Evolutionary conservation across 768 basidiomycete genomes (phyloP), one percentile per base, ranked within the genome.

Genomic region (Asterophora parasitica): DNA sequence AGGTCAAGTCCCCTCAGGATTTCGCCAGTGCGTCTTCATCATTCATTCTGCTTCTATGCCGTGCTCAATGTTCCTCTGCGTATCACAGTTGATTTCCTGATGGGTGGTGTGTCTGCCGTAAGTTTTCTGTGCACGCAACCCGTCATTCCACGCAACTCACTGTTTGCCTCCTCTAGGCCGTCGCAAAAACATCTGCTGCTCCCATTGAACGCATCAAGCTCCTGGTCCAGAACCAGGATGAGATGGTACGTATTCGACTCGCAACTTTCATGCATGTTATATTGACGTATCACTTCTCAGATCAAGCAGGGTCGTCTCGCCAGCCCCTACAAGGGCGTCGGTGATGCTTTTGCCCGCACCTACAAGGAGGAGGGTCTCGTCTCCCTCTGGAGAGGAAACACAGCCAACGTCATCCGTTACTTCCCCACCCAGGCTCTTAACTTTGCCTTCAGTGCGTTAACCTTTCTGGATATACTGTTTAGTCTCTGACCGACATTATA

Each of bases 121-220:
- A 42, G 85, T 75, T 46, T 54, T 43, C 8, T 19, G 7, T n/a
- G 10, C 17, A 40, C 17, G 0, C 34, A 7, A 28, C 13, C 31
- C 33, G 36, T 33, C 26, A 46, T 34, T 50, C 42, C 53, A 66
- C 49, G 67, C 46, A 47, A 48, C 46, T 32, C 27, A 50, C 38
- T 52, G 30, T 51, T 51, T 31, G n/a, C n/a, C 23, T 23, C 3
- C 30, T 68, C 20, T 53, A 93, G 91, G 96, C 96, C 60, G 91
- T 98, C 69, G 88, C 96, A 47, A 99, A 99, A 83, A 98, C 96
- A 58, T 89, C 88, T 57, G 96, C 96, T 61, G 96, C 96, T 56
- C 96, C 96, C 73, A 99, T 99, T 64, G 96, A 98, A 83, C 93
- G 96, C 66, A 95, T 99, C 74, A 99, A 99, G 79, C 85, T 98